These are phyloP conservation scores for Panaeolus cyanescens DNA, from an alignment of 768 basidiomycete species.

Conservation along the genomic window DNA sequence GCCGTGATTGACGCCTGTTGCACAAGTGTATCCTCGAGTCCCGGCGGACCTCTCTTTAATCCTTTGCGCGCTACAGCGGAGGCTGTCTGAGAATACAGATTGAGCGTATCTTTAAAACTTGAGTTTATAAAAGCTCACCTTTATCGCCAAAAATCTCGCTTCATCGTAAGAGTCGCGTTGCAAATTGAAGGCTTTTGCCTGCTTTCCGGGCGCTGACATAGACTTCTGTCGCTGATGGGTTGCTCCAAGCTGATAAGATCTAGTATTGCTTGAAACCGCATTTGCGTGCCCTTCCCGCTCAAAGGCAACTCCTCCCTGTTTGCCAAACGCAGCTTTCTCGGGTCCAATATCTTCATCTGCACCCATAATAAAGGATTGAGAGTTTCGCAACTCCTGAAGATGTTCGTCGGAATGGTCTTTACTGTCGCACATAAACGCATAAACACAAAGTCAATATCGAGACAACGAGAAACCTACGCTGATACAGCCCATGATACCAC, in stretches of 20 bases:
- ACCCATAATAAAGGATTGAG: not conserved
- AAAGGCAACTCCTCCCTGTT: not conserved
- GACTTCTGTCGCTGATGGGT: not conserved
- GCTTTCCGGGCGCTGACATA: not conserved
- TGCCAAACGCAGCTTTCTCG: not conserved
- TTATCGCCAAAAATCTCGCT: not conserved
- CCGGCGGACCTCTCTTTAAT: not conserved
- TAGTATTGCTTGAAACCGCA: not conserved
- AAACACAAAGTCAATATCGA: not conserved
- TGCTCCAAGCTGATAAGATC: slow-evolving; percentile 1
- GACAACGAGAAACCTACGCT: not conserved
- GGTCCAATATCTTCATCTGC: not conserved
- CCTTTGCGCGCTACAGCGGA: not conserved
- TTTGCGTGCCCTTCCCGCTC: not conserved
- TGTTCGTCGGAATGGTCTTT: not conserved
- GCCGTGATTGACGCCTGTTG: slow-evolving; percentile 1
- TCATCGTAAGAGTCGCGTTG: not conserved
- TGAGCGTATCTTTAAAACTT: not conserved
- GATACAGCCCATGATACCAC: not conserved
- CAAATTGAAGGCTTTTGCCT: not conserved
- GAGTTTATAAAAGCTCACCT: not conserved
- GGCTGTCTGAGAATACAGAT: not conserved
- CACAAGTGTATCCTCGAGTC: not conserved
- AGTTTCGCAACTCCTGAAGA: not conserved
- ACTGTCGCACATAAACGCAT: not conserved